Conservation (phyloP, 495 filamentous ascomycete species). For the Podospora comata region DNA sequence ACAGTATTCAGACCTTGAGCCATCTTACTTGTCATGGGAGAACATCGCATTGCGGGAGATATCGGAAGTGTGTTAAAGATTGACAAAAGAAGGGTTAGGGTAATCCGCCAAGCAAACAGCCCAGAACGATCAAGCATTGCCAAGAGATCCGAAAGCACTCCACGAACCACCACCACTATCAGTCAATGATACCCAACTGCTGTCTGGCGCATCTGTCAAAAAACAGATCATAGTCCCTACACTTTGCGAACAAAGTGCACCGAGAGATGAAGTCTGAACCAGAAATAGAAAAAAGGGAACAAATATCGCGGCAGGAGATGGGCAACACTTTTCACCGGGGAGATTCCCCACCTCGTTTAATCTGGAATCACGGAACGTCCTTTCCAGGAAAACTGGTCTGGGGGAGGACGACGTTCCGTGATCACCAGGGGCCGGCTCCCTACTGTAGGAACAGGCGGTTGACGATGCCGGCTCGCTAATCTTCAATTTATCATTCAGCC, state of each 20-base stretch:
- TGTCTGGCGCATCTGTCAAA: background rate
- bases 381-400: background rate
- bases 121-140: background rate
- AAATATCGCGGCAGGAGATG: background rate
- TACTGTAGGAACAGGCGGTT: background rate
- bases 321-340: background rate
- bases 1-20: background rate
- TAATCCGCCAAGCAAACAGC: background rate
- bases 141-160: background rate
- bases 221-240: background rate
- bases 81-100: background rate
- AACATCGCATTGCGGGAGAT: background rate
- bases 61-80: background rate
- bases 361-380: conserved; percentile 6
- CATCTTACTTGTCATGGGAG: background rate
- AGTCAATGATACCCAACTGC: background rate
- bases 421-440: background rate
- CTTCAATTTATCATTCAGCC: background rate
- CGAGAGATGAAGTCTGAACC: background rate
- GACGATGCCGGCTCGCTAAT: conserved; percentile 2
- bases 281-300: background rate
- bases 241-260: background rate
- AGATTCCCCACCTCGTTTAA: conserved; percentile 3
- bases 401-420: background rate
- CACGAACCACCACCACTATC: background rate